Evolutionary conservation across 441 rosid species (phyloP).

Genomic region (Bruguiera hainesii): DNA sequence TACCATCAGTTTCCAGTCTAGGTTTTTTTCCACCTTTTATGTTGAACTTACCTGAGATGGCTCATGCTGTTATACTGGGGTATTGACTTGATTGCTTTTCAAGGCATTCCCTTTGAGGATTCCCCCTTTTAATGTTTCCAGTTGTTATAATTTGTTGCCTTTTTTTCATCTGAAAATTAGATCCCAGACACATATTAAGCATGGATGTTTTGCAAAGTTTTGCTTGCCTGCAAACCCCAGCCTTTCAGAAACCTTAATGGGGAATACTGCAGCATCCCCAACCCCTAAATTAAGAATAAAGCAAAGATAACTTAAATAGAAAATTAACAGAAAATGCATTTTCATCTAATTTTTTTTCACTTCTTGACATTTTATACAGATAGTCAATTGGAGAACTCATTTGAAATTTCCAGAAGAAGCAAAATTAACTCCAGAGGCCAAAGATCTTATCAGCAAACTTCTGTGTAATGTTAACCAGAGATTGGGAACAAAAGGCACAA

Average conservation of each 20-base stretch:
- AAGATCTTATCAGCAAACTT: conserved; percentile 72
- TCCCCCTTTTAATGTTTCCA: neutral
- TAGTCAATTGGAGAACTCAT: conserved; percentile 80
- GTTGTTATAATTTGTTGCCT: neutral
- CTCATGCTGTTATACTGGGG: no score
- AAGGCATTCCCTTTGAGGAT: neutral
- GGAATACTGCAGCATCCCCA: no score
- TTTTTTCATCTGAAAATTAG: no score
- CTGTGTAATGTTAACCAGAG: conserved; percentile 78
- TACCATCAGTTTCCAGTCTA: no score
- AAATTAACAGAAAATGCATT: neutral
- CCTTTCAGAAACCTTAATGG: neutral
- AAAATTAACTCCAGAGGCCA: conserved; percentile 67
- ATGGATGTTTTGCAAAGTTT: neutral
- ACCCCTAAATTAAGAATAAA: neutral
- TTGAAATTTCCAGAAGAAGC: conserved; percentile 85
- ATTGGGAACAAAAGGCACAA: conserved; percentile 68
- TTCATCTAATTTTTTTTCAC: neutral
- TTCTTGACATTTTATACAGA: conserved; percentile 35
- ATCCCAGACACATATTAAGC: no score
- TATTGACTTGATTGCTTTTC: no score
- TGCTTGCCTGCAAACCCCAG: neutral
- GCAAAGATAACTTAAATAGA: neutral
- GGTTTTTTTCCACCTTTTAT: no score
- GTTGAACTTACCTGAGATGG: no score